These are phyloP conservation scores for Hypoxylon fragiforme DNA, from an alignment of 495 filamentous ascomycete genomes.

Conservation along the genomic window DNA sequence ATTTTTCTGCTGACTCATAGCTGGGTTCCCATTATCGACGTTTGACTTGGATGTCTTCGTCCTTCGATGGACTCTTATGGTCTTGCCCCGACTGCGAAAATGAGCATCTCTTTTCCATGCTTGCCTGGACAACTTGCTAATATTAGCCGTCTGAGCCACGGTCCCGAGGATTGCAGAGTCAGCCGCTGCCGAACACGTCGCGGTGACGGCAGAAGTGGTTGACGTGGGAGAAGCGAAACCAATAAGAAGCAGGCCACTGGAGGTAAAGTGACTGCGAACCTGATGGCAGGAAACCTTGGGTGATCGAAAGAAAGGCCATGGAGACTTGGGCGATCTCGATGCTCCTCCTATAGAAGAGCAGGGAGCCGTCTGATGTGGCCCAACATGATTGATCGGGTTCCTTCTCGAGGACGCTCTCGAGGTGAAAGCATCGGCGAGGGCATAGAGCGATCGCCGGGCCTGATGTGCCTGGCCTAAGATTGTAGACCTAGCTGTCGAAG, in stretches of 20 bases:
- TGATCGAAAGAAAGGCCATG: slow-evolving; percentile 33
- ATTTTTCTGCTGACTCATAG: slow-evolving; percentile 21
- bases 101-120: slow-evolving; percentile 39
- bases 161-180: slow-evolving; percentile 43
- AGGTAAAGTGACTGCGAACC: slow-evolving; percentile 48
- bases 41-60: slow-evolving; percentile 43
- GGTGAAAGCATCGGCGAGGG: slow-evolving; percentile 41
- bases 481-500: slow-evolving; percentile 46
- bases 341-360: slow-evolving; percentile 21
- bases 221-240: slow-evolving; percentile 42
- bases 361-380: slow-evolving; percentile 21
- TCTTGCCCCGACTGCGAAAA: slow-evolving; percentile 32
- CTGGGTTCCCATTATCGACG: slow-evolving; percentile 12
- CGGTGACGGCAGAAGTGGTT: slow-evolving; percentile 44
- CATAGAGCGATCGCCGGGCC: slow-evolving; percentile 49
- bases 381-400: slow-evolving; percentile 24
- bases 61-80: slow-evolving; percentile 35
- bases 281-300: slow-evolving; percentile 31
- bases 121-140: slow-evolving; percentile 46
- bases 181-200: slow-evolving; percentile 46
- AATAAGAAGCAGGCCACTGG: slow-evolving; percentile 47
- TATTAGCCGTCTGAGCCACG: slow-evolving; percentile 38
- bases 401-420: slow-evolving; percentile 39
- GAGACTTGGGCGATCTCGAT: slow-evolving; percentile 21
- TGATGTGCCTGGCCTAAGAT: slow-evolving; percentile 51